Percentiles rank a stretch among this genome's conserved stretches.
Conservation (phyloP, 2,329 filamentous ascomycete genomes). For the Capronia americana region DNA sequence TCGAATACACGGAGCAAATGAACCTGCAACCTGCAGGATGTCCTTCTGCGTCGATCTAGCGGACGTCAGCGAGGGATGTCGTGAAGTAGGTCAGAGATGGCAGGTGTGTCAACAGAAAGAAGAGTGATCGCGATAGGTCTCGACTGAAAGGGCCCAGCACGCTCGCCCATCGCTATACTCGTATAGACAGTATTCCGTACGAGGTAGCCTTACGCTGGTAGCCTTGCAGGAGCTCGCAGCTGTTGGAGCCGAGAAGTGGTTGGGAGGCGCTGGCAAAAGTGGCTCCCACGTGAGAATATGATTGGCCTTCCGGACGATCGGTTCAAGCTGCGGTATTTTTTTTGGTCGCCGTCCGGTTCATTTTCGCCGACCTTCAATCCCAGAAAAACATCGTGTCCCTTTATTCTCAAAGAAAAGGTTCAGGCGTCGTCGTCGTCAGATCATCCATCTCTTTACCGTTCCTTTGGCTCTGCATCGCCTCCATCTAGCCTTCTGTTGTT, state of each 20-base stretch:
- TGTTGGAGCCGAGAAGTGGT: not conserved
- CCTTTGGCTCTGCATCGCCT: slow-evolving; percentile 5
- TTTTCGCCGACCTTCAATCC: slow-evolving; percentile 16
- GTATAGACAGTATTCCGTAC: no score
- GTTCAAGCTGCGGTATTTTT: slow-evolving; percentile 20
- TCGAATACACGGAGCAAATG: no score
- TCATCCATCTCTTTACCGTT: slow-evolving; percentile 1
- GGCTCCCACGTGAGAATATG: slow-evolving; percentile 11
- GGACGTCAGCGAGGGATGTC: not conserved
- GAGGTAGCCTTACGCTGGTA: not conserved
- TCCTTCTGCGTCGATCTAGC: not conserved
- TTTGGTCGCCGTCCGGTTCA: slow-evolving; percentile 19
- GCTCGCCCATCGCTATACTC: no score
- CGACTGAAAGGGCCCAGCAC: no score
- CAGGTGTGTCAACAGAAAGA: not conserved
- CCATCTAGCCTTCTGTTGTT: slow-evolving; percentile 15
- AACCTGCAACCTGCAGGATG: not conserved
- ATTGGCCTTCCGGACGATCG: slow-evolving; percentile 18
- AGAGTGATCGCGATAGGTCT: not conserved
- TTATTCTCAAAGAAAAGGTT: slow-evolving; percentile 4
- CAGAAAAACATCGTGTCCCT: slow-evolving; percentile 4
- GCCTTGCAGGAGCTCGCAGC: slow-evolving; percentile 4
- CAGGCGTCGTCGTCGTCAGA: not conserved
- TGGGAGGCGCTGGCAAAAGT: not conserved
- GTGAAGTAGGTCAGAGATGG: not conserved